These are phyloP conservation scores for Coniochaeta hoffmannii DNA, from an alignment of 2,329 filamentous ascomycete species.

Conservation along the genomic window DNA sequence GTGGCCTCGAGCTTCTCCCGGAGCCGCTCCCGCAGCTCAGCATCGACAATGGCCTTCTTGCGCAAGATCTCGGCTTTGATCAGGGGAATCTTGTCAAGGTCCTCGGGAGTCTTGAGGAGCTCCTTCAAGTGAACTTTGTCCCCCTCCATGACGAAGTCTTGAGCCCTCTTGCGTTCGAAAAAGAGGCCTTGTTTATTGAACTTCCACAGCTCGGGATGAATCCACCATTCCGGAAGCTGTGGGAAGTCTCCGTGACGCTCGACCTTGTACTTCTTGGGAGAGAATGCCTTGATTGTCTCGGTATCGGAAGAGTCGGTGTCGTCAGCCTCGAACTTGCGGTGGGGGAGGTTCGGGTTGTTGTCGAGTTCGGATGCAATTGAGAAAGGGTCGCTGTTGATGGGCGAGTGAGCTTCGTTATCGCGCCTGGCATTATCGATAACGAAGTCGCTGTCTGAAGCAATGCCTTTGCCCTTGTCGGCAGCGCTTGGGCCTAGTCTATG, in stretches of 20 bases:
- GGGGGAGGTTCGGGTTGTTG: neutral
- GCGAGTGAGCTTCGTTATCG: neutral
- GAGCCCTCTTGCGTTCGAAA: constrained; percentile 11
- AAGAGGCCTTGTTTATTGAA: neutral
- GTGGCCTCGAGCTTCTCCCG: constrained; percentile 92
- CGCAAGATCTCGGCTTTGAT: constrained; percentile 89
- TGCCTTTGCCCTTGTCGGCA: too few species aligned
- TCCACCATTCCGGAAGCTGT: neutral
- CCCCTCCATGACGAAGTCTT: constrained; percentile 59
- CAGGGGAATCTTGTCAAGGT: constrained; percentile 88
- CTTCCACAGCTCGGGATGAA: neutral
- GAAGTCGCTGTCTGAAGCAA: neutral
- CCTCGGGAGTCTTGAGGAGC: constrained; percentile 89
- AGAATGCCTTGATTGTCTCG: neutral
- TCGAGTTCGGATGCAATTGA: neutral
- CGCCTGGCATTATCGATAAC: neutral
- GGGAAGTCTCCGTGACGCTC: neutral
- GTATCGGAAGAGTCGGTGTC: neutral
- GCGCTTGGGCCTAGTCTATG: too few species aligned
- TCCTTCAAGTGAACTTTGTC: constrained; percentile 79
- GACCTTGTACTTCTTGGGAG: neutral
- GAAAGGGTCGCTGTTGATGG: neutral
- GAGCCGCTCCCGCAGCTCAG: constrained; percentile 79
- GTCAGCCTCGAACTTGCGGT: neutral
- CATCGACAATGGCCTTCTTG: constrained; percentile 88